Percentiles rank a stretch among this genome's conserved stretches.
These are phyloP conservation scores for Helminthosporium solani DNA, from an alignment of 2,329 filamentous ascomycete species.

Conservation along the genomic window DNA sequence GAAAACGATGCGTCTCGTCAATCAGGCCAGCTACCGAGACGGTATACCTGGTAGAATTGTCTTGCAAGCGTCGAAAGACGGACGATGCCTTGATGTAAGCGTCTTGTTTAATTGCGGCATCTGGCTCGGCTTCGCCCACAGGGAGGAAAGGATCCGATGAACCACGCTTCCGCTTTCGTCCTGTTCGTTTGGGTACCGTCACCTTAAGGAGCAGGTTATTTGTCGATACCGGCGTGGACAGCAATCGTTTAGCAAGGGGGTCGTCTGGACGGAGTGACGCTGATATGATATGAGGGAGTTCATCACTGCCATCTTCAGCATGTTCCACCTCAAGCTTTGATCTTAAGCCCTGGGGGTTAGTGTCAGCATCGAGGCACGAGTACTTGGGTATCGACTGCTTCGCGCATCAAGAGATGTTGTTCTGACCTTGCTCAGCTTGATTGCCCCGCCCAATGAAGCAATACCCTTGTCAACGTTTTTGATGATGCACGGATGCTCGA, in stretches of 20 bases:
- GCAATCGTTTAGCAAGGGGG: slow-evolving; percentile 72
- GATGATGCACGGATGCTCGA: slow-evolving; percentile 69
- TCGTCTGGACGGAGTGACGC: slow-evolving; percentile 80
- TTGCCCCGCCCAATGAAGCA: slow-evolving; percentile 60
- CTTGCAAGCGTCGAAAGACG: slow-evolving; percentile 65
- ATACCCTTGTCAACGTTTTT: slow-evolving; percentile 65
- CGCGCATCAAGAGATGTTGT: slow-evolving; percentile 5
- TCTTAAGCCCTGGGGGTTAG: slow-evolving; percentile 24
- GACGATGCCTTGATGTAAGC: slow-evolving; percentile 31
- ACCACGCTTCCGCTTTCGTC: slow-evolving; percentile 82
- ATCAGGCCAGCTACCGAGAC: slow-evolving; percentile 72
- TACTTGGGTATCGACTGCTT: neutral
- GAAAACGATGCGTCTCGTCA: slow-evolving; percentile 80
- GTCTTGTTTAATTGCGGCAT: slow-evolving; percentile 2
- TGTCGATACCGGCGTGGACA: slow-evolving; percentile 72
- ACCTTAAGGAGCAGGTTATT: slow-evolving; percentile 86
- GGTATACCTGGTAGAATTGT: slow-evolving; percentile 67
- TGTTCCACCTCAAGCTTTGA: slow-evolving; percentile 26
- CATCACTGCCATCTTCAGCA: slow-evolving; percentile 27
- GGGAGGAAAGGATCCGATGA: slow-evolving; percentile 61
- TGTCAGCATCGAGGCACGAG: slow-evolving; percentile 6
- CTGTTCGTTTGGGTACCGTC: slow-evolving; percentile 81
- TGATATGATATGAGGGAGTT: slow-evolving; percentile 56
- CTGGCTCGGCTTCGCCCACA: slow-evolving; percentile 7
- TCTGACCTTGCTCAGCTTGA: slow-evolving; percentile 55